These are phyloP conservation scores for Metarhizium rileyi DNA, from an alignment of 2,329 filamentous ascomycete genomes.

Conservation along the genomic window DNA sequence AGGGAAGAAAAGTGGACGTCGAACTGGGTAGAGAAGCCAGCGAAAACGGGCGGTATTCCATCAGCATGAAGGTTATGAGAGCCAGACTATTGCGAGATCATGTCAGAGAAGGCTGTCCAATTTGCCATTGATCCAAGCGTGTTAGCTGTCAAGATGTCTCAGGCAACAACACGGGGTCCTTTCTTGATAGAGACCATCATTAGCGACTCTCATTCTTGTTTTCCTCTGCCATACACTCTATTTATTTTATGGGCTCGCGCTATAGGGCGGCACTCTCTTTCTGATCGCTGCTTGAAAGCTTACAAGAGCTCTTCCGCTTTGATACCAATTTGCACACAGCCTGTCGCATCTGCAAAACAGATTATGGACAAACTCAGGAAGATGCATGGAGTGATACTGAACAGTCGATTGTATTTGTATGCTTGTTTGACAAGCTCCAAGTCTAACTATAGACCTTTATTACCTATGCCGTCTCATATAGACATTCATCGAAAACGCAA, in stretches of 20 bases:
- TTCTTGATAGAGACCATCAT: background rate
- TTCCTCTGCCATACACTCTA: background rate
- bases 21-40: constrained; percentile 34
- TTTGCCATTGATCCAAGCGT: constrained; percentile 30
- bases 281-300: background rate
- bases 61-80: constrained; percentile 81
- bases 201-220: background rate
- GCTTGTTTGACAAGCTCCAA: background rate
- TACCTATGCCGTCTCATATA: background rate
- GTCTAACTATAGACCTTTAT: constrained; percentile 4
- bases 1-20: constrained; percentile 35
- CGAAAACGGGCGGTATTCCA: constrained; percentile 45
- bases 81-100: constrained; percentile 68
- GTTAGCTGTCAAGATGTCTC: background rate
- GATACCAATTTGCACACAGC: background rate
- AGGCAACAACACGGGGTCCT: background rate
- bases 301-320: background rate
- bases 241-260: background rate
- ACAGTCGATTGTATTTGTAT: constrained; percentile 1
- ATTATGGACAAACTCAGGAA: background rate
- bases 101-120: constrained; percentile 54
- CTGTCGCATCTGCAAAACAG: background rate
- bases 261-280: background rate
- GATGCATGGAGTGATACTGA: background rate
- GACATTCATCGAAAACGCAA: constrained; percentile 3